Percentiles rank a stretch among this genome's conserved stretches.
These are phyloP conservation scores for Epichloe gansuensis DNA, from an alignment of 2,329 filamentous ascomycete genomes.

Conservation along the genomic window DNA sequence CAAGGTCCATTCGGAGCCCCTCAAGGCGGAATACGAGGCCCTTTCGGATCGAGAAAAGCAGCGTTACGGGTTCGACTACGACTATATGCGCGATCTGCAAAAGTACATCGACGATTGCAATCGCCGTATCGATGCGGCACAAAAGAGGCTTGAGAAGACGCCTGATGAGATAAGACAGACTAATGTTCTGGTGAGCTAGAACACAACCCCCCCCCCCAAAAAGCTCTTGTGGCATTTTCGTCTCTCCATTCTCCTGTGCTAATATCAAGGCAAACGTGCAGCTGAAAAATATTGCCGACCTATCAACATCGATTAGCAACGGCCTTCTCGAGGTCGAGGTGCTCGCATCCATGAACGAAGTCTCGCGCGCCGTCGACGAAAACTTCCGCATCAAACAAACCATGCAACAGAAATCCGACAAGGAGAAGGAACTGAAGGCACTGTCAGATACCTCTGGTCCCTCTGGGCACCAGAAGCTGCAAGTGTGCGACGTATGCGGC, in stretches of 20 bases:
- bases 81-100: constrained; percentile 91
- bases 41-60: constrained; percentile 59
- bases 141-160: constrained; percentile 87
- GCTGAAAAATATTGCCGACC: constrained; percentile 74
- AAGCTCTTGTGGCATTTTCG: no score
- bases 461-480: constrained; percentile 90
- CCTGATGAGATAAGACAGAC: constrained; percentile 96
- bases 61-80: constrained; percentile 83
- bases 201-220: no score
- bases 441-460: constrained; percentile 87
- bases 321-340: constrained; percentile 78
- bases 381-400: constrained; percentile 74
- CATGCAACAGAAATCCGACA: constrained; percentile 67
- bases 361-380: constrained; percentile 74
- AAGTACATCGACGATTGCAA: constrained; percentile 98
- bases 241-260: not conserved
- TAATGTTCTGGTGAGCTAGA: constrained; percentile 52
- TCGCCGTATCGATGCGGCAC: constrained; percentile 77
- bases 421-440: constrained; percentile 78
- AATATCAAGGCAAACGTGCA: constrained; percentile 7
- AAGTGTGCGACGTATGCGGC: constrained; percentile 96
- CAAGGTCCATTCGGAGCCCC: constrained; percentile 74
- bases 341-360: constrained; percentile 67
- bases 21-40: constrained; percentile 79
- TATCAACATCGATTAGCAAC: constrained; percentile 63